phyloP scores from a whole-genome alignment of 306 rosid species.

The Trifolium repens region DNA sequence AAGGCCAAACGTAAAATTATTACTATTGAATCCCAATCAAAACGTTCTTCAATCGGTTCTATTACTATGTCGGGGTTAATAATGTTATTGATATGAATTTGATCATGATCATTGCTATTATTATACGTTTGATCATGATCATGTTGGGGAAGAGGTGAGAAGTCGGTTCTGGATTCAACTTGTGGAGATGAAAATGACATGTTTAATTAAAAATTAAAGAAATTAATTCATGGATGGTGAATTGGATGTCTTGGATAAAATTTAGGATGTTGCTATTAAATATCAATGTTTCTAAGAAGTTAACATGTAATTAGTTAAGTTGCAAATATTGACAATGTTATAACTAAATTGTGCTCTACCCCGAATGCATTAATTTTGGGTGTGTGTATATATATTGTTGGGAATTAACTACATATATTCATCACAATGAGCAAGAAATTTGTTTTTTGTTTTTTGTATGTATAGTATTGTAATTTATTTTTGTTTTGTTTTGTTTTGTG shows the following conservation, averaged over 20 bases:
- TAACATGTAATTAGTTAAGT: conserved; percentile 6
- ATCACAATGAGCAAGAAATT: conserved; percentile 21
- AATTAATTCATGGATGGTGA: background rate
- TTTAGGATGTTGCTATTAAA: background rate
- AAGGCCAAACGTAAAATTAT: conserved; percentile 31
- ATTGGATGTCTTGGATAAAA: background rate
- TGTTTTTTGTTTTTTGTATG: no score
- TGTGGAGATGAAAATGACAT: conserved; percentile 40
- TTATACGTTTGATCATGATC: background rate
- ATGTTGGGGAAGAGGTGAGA: conserved; percentile 32
- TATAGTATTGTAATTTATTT: no score
- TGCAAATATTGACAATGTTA: conserved; percentile 20
- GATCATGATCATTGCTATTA: background rate
- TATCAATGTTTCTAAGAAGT: background rate
- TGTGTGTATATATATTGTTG: background rate
- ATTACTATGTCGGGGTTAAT: background rate
- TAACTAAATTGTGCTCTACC: conserved; percentile 10
- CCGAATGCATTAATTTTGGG: conserved; percentile 30
- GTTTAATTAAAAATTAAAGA: background rate
- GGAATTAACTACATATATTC: background rate
- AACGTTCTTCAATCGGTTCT: conserved; percentile 21
- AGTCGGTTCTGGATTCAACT: conserved; percentile 26
- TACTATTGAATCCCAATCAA: conserved; percentile 32
- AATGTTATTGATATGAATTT: background rate
- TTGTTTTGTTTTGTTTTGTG: background rate